phyloP scores from a whole-genome alignment of 2,329 filamentous ascomycete species.

The Seiridium unicorne region DNA sequence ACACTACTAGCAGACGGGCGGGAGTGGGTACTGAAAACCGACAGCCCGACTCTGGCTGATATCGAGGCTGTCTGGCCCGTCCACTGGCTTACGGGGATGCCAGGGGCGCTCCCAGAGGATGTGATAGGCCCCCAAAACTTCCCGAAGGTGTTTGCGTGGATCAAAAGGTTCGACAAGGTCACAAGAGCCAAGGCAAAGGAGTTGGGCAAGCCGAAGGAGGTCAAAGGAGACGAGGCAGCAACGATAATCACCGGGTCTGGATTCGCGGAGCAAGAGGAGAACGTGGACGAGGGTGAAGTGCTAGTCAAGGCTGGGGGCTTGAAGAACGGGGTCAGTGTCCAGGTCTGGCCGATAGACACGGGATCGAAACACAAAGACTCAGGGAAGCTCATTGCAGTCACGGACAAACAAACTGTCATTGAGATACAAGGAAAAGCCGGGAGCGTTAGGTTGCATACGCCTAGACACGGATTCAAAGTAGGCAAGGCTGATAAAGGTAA shows the following conservation, averaged over 20 bases:
- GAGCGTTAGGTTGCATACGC: constrained; percentile 57
- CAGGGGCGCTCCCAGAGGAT: constrained; percentile 51
- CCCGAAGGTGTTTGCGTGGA: constrained; percentile 63
- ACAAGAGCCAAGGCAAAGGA: constrained; percentile 39
- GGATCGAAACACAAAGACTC: constrained; percentile 57
- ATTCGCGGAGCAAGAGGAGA: constrained; percentile 42
- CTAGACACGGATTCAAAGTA: constrained; percentile 57
- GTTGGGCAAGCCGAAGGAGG: constrained; percentile 32
- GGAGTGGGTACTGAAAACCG: constrained; percentile 57
- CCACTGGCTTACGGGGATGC: constrained; percentile 60
- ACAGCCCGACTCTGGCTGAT: constrained; percentile 58
- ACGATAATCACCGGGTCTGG: constrained; percentile 40
- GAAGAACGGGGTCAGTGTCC: constrained; percentile 50
- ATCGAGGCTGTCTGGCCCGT: constrained; percentile 69
- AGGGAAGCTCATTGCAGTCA: constrained; percentile 53
- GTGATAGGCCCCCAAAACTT: constrained; percentile 51
- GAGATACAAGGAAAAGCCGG: constrained; percentile 43
- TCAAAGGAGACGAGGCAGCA: constrained; percentile 56
- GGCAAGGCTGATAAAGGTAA: constrained; percentile 23
- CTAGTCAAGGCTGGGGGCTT: constrained; percentile 44
- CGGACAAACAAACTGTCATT: constrained; percentile 55
- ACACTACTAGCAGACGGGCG: constrained; percentile 65
- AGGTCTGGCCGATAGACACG: constrained; percentile 62
- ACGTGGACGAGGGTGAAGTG: constrained; percentile 49
- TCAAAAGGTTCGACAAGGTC: constrained; percentile 55